Percentiles rank a stretch among this genome's conserved stretches.
Evolutionary conservation across 257 asterid species (phyloP).

Genomic region (Solanum arcanum): DNA sequence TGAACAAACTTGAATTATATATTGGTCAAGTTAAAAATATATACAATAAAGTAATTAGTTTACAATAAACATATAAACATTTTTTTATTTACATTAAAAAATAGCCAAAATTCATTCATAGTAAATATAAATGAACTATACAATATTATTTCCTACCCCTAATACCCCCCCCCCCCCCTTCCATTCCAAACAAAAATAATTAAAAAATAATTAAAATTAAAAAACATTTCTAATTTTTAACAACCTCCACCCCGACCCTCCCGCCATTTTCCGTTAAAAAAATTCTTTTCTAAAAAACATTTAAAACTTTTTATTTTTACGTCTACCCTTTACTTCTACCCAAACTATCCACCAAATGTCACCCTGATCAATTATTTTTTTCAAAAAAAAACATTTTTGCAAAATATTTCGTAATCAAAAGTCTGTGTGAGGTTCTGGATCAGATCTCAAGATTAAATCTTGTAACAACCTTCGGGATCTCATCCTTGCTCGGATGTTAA

Average conservation of each 20-base stretch:
- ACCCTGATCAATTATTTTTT: neutral
- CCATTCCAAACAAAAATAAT: no score
- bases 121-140: neutral
- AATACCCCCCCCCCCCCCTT: no score
- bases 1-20: neutral
- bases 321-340: neutral
- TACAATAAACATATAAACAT: neutral
- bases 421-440: neutral
- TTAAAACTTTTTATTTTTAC: no score
- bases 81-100: neutral
- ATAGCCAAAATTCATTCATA: neutral
- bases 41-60: no score
- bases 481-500: neutral
- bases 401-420: no score
- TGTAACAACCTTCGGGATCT: neutral
- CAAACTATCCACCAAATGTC: neutral
- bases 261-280: no score
- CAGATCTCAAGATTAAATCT: neutral
- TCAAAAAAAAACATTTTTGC: no score
- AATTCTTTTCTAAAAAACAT: no score
- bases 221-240: no score
- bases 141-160: no score
- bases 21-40: neutral
- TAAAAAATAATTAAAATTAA: no score
- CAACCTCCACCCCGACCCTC: no score